Evolutionary conservation across 2,329 filamentous ascomycete genomes (phyloP), one percentile per base, ranked within the genome.

Genomic region (Apiospora arundinis): DNA sequence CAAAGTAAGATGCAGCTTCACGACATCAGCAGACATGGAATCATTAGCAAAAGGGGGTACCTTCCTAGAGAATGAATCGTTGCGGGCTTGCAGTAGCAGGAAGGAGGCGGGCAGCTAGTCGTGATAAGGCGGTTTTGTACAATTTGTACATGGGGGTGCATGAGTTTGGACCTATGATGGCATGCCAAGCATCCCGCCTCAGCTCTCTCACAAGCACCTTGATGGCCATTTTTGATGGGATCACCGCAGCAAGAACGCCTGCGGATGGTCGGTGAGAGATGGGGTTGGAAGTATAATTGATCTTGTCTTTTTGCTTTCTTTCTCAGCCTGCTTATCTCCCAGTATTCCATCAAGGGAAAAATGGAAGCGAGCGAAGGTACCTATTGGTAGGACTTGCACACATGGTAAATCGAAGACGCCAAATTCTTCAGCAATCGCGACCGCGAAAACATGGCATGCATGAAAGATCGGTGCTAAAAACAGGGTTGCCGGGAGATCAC

Each of bases 221-320:
- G 65, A 46, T 46, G 65, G 65, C 65, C 40, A 67, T 46, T 28
- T 18, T 45, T 1, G n/a, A 67, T 2, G 56, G 56, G 56, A 40
- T 63, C 8, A 63, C 9, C 32, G 32, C 32, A 40, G 32, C 6
- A 63, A 23, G 32, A 63, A 63, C 32, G 56, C 32, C 56, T 40
- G 56, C 56, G 18, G n/a, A 63, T 40, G 56, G 56, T 63, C 56
- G 56, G 56, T 63, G 56, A 63, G 56, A 60, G 52, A n/a, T 60
- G 21, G 28, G 4, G 25, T 60, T 14, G 18, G 28, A 11, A 56
- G 28, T 32, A 9, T 56, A 25, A 42, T 11, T 14, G 32, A 18
- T 21, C 14, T 16, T 21, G 2, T 18, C 2, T 21, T 46, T n/a
- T 45, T 3, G n/a, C 18, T n/a, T 48, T 48, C 45, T n/a, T 16